phyloP scores from a whole-genome alignment of 139 green algal species.

The Micractinium conductrix region DNA sequence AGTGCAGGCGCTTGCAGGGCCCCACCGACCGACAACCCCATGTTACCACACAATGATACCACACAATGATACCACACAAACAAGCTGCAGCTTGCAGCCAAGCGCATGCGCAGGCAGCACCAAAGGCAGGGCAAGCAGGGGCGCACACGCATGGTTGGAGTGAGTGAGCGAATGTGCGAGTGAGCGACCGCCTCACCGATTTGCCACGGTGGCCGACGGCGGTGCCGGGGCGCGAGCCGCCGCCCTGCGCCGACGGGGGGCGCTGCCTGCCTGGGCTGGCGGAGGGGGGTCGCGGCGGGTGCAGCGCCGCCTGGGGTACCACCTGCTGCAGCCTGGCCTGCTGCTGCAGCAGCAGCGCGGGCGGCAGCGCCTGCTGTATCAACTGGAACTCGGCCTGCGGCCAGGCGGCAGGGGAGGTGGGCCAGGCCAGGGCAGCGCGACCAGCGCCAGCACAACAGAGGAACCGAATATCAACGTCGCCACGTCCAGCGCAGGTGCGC shows the following conservation, averaged over 20 bases:
- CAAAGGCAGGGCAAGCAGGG: not conserved
- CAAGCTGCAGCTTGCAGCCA: too few species aligned
- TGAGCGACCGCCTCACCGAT: not conserved
- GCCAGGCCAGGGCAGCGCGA: not conserved
- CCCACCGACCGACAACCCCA: too few species aligned
- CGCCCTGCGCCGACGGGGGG: not conserved
- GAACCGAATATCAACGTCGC: not conserved
- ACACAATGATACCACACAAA: too few species aligned
- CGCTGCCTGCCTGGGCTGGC: not conserved
- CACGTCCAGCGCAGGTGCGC: not conserved
- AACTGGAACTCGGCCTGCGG: not conserved
- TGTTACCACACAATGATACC: too few species aligned
- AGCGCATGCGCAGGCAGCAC: not conserved
- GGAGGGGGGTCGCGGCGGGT: too few species aligned
- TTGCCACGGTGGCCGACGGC: conserved; percentile 1
- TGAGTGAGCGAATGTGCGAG: not conserved
- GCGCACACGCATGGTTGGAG: too few species aligned
- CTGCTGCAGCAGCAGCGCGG: not conserved
- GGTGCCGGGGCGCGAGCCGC: not conserved
- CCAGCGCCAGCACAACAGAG: not conserved
- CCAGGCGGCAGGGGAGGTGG: not conserved
- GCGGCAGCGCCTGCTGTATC: not conserved
- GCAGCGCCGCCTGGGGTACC: too few species aligned
- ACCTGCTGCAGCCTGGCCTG: not conserved
- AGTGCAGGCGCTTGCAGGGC: too few species aligned